phyloP scores from a whole-genome alignment of 2,329 filamentous ascomycete species.

The Chaetothyriales sp. region DNA sequence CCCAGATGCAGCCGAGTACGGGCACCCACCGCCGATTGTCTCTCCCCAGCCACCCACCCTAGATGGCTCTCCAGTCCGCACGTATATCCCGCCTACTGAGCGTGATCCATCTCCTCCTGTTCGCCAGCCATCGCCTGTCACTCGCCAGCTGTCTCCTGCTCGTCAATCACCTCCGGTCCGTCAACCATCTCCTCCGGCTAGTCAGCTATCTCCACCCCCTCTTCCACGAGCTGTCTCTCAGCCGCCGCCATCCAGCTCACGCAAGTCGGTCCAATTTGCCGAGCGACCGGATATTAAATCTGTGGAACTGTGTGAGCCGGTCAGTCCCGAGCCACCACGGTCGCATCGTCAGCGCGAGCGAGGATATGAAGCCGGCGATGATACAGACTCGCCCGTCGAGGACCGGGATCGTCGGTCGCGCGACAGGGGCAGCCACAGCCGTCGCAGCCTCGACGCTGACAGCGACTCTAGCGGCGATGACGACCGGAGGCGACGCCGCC shows the following conservation, averaged over 20 bases:
- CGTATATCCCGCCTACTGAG: slow-evolving; percentile 5
- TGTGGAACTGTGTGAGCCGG: slow-evolving; percentile 6
- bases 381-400: slow-evolving; percentile 16
- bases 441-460: slow-evolving; percentile 16
- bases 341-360: slow-evolving; percentile 13
- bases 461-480: slow-evolving; percentile 21
- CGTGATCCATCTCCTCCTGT: slow-evolving; percentile 4
- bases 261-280: slow-evolving; percentile 16
- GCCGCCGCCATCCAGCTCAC: slow-evolving; percentile 5
- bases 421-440: slow-evolving; percentile 3
- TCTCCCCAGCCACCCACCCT: slow-evolving; percentile 7
- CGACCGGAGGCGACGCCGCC: slow-evolving; percentile 10
- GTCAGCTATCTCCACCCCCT: slow-evolving; percentile 3
- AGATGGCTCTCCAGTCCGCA: neutral
- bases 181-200: neutral
- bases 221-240: slow-evolving; percentile 1
- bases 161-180: too few species aligned
- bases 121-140: too few species aligned
- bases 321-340: slow-evolving; percentile 6
- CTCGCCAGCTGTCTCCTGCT: neutral
- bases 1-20: neutral
- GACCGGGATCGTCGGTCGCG: slow-evolving; percentile 6
- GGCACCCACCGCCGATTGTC: slow-evolving; percentile 2
- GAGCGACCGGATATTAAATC: slow-evolving; percentile 11
- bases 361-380: slow-evolving; percentile 30